Evolutionary conservation across 2,329 filamentous ascomycete species (phyloP), one percentile per base, ranked within the genome.

Genomic region (Paecilomyces niveus): DNA sequence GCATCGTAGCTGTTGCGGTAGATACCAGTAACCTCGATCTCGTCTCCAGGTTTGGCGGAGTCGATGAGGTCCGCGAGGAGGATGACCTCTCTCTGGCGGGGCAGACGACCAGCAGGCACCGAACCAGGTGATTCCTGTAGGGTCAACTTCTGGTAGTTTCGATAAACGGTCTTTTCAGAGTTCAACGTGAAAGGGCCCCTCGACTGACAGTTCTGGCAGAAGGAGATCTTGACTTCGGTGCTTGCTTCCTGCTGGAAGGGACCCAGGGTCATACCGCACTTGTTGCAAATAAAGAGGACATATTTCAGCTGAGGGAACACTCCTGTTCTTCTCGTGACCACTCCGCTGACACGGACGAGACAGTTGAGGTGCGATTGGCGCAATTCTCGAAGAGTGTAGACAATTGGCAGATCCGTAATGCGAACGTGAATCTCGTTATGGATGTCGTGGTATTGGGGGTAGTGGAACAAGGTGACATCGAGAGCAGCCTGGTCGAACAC

Each of bases 1-100:
- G 94, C 92, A 72, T 97, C 93, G 70, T 97, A 99, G 78, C 95
- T 97, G 80, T 99, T 99, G 67, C 92, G 88, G 78, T 99, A 99
- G 66, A 96, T 90, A 63, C 94, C 94, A 7, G 92, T 97, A 9
- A 99, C 87, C 70, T 99, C 94, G 58, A 99, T 92, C 72, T 99
- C 95, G 75, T 99, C 94, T 58, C 94, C 94, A 29, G 94, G 94
- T 78, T 99, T 99, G 50, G 93, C 93, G 63, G 85, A 90, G 75
- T 99, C 94, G 65, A 99, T 99, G 57, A 99, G 81, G 77, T 99
- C 94, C 85, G 94, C 97, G 2, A 99, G 85, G 11, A 99, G 84
- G 63, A 99, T 92, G 39, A 99, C 93, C 71, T 99, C 94, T 56
- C 94, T 86, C 70, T 94, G 90, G 57, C 95, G 89, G 3, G 94